Base-by-base conservation (phyloP, 163 green algal species). In the Chlamydomonas reinhardtii region DNA sequence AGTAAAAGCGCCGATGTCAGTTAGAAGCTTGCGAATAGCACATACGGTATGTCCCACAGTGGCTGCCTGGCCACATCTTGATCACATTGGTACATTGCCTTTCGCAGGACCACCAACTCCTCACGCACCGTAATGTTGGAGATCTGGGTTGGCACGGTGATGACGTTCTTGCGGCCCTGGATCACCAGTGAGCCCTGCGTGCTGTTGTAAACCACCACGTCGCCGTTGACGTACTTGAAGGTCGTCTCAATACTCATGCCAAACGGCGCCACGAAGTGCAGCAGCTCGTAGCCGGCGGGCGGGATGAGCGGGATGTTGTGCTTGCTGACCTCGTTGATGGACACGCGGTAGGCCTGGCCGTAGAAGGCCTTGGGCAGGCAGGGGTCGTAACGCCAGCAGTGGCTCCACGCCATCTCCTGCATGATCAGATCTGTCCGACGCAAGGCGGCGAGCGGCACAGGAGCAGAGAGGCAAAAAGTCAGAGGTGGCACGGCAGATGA, bases 231-330 rank as follows among this genome's bases (percentile, higher is more conserved):
- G 14, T 20, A 19, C 4, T 82, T 69, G 37, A 81, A 22, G 9
- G 72, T 82, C 0, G 68, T 48, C 19, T 68, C 35, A 27, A 82
- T 82, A 56, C 31, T 12, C 82, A 87, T 87, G 72, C 82, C 72
- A 61, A 54, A 81, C 20, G 71, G 82, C 59, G 82, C 82, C 4
- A 65, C 56, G 37, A 87, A 69, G 61, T n/a, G 37, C 61, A 87
- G 70, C 25, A 87, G 72, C 37, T 59, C 8, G 82, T 82, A 87
- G 34, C 2, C 2, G 16, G 72, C 82, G 25, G 72, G 61, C n/a
- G 72, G 72, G 32, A 87, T 87, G 61, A 70, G 37, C n/a, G 29
- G 2, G n/a, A 87, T 87, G 72, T 87, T 87, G 82, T 87, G 72
- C 72, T 75, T 82, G 37, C 19, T 48, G 39, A 82, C 82, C 34